Evolutionary conservation across 345 rosid genomes (phyloP).

Genomic region (Brassica incana): DNA sequence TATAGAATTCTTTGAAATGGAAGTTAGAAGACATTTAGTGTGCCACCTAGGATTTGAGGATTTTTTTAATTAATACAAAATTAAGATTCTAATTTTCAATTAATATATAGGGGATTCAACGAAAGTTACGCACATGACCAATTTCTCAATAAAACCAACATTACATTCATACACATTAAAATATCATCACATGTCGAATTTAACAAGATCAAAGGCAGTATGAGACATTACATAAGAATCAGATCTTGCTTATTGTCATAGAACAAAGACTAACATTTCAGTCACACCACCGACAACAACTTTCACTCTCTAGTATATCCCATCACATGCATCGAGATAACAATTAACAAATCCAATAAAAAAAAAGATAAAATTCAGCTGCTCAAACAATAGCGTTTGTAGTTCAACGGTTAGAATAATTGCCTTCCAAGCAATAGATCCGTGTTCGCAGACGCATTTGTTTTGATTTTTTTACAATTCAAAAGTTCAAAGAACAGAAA

Average conservation of each 20-base stretch:
- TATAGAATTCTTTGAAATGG: too few relatives aligned
- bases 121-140: background rate
- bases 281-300: background rate
- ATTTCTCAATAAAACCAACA: background rate
- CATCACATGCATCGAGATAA: too few relatives aligned
- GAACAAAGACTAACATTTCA: background rate
- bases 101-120: too few relatives aligned
- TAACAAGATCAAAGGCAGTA: background rate
- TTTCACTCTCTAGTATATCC: background rate
- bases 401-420: conserved; percentile 63
- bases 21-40: too few relatives aligned
- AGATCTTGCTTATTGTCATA: background rate
- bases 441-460: conserved; percentile 74
- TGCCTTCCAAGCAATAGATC: conserved; percentile 85
- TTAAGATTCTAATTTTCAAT: too few relatives aligned
- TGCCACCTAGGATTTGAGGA: too few relatives aligned
- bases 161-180: background rate
- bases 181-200: background rate
- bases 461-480: background rate
- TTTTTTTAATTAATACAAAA: too few relatives aligned
- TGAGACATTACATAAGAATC: background rate
- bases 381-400: conserved; percentile 24
- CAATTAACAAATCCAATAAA: too few relatives aligned
- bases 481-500: background rate
- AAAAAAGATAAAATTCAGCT: too few relatives aligned